Evolutionary conservation across 2,329 filamentous ascomycete species (phyloP).

Genomic region (Phaeosphaeria sp.): DNA sequence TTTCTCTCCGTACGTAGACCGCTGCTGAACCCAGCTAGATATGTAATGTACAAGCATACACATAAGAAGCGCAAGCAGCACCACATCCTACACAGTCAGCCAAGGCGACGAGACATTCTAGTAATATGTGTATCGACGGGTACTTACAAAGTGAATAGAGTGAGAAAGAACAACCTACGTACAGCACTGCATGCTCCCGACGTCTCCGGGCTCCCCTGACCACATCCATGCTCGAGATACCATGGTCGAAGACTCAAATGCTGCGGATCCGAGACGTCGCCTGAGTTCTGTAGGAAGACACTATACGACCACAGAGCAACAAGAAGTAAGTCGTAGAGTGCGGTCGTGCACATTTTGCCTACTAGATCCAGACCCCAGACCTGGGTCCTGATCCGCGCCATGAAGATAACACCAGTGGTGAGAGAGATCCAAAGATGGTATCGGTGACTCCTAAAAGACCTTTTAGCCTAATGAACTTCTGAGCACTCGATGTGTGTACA

Average conservation of each 20-base stretch:
- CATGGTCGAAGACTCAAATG: slow-evolving; percentile 22
- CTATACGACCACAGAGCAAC: slow-evolving; percentile 23
- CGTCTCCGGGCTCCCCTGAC: slow-evolving; percentile 4
- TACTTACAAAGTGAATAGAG: slow-evolving; percentile 20
- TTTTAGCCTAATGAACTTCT: background rate
- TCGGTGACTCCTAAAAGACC: background rate
- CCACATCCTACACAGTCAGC: background rate
- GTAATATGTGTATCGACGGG: no score
- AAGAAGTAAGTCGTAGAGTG: slow-evolving; percentile 23
- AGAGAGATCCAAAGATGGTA: slow-evolving; percentile 12
- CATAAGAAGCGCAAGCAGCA: background rate
- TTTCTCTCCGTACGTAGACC: background rate
- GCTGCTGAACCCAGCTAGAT: background rate
- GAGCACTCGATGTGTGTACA: background rate
- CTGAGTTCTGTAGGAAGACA: slow-evolving; percentile 12
- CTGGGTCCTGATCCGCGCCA: slow-evolving; percentile 16
- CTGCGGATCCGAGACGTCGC: slow-evolving; percentile 20
- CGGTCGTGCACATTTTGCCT: slow-evolving; percentile 13
- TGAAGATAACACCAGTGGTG: slow-evolving; percentile 17
- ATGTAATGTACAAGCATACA: background rate
- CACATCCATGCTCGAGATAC: slow-evolving; percentile 23
- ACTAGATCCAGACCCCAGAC: slow-evolving; percentile 13
- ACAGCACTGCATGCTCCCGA: slow-evolving; percentile 8
- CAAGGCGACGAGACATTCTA: no score
- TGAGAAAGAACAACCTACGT: slow-evolving; percentile 13